Evolutionary conservation across 352 stramenopile species (phyloP).

Genomic region (Phytophthora rubi): DNA sequence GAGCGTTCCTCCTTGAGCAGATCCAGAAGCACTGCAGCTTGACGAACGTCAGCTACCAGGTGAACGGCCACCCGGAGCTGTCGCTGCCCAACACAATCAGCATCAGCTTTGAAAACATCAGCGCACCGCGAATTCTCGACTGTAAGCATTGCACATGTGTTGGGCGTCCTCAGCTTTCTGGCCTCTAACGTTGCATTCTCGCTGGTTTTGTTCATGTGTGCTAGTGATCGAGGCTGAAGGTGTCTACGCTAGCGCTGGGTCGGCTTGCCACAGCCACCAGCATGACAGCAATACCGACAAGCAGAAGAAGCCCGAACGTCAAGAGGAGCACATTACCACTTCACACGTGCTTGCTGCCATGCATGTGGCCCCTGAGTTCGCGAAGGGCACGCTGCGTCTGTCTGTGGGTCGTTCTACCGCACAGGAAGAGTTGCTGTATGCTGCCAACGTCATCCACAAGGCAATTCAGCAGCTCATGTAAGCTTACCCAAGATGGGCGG

Average conservation of each 20-base stretch:
- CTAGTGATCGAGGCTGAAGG: constrained; percentile 78
- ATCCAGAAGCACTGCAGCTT: constrained; percentile 57
- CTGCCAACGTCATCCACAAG: constrained; percentile 82
- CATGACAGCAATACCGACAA: constrained; percentile 32
- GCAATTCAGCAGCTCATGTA: constrained; percentile 50
- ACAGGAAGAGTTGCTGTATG: constrained; percentile 84
- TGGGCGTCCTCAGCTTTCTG: background rate
- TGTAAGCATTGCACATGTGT: constrained; percentile 38
- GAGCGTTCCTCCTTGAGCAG: constrained; percentile 57
- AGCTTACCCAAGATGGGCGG: background rate
- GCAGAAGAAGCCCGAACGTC: constrained; percentile 13
- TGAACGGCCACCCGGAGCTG: constrained; percentile 86
- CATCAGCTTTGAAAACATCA: constrained; percentile 91
- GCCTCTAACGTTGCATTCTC: background rate
- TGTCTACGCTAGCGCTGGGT: constrained; percentile 93
- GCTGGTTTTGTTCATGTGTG: constrained; percentile 1
- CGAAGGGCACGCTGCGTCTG: constrained; percentile 94
- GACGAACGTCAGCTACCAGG: constrained; percentile 60
- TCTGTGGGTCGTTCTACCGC: constrained; percentile 94
- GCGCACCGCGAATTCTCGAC: constrained; percentile 86
- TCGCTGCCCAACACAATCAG: constrained; percentile 97
- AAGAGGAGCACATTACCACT: constrained; percentile 61
- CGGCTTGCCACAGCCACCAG: constrained; percentile 92
- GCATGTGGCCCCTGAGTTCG: constrained; percentile 88
- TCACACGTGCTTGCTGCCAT: constrained; percentile 95